A percentile compares a stretch with the other conserved stretches of the same genome.
These are phyloP conservation scores for Simplicillium aogashimaense DNA, from an alignment of 2,329 filamentous ascomycete species.

Conservation along the genomic window DNA sequence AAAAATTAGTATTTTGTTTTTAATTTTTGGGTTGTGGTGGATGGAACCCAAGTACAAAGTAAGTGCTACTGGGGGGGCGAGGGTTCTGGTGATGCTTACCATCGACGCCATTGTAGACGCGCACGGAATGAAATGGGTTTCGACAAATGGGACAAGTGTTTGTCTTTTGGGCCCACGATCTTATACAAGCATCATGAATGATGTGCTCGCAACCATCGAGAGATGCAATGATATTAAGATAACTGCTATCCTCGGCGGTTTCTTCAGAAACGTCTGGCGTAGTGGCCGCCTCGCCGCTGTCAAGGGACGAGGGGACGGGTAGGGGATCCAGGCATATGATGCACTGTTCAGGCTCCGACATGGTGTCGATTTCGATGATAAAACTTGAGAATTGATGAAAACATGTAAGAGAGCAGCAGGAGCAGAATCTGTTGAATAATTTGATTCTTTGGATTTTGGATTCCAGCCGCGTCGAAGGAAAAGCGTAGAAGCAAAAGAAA, in stretches of 20 bases:
- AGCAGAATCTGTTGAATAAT: constrained; percentile 10
- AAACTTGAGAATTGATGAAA: constrained; percentile 26
- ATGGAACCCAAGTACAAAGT: neutral
- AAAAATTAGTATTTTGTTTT: constrained; percentile 1
- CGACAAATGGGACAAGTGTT: constrained; percentile 98
- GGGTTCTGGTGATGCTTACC: constrained; percentile 44
- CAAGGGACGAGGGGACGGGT: constrained; percentile 22
- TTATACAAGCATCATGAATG: constrained; percentile 84
- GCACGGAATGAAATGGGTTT: constrained; percentile 79
- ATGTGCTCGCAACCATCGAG: constrained; percentile 78
- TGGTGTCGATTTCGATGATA: constrained; percentile 30
- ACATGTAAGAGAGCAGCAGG: constrained; percentile 32
- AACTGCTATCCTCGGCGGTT: constrained; percentile 17
- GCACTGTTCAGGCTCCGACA: constrained; percentile 53
- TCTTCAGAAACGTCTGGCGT: constrained; percentile 12
- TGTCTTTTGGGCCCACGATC: constrained; percentile 90
- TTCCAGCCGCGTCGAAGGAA: neutral
- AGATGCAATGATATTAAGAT: constrained; percentile 41
- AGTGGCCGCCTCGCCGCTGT: constrained; percentile 12
- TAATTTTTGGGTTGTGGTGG: neutral
- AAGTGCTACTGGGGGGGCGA: constrained; percentile 3
- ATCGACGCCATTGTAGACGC: constrained; percentile 70
- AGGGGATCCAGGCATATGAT: constrained; percentile 60
- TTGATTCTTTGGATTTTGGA: too few species aligned
- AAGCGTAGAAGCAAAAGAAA: constrained; percentile 7